Evolutionary conservation across 2,329 filamentous ascomycete genomes (phyloP).

Genomic region (Diplocarpon rosae): DNA sequence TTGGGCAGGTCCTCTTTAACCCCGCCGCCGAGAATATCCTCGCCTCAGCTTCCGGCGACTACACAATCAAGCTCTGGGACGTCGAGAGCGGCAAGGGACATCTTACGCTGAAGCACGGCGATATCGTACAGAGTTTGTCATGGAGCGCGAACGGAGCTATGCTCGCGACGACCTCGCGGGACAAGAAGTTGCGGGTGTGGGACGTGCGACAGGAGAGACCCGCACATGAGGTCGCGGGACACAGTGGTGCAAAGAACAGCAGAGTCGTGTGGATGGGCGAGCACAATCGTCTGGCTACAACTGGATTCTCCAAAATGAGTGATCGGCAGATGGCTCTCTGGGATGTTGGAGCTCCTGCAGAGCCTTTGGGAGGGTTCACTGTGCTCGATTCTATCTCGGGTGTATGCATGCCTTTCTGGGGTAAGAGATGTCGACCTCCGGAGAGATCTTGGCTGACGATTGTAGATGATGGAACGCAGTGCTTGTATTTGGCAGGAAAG

Average conservation of each 20-base stretch:
- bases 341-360: conserved; percentile 70
- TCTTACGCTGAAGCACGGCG: conserved; percentile 70
- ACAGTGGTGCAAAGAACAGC: conserved; percentile 94
- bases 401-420: conserved; percentile 99
- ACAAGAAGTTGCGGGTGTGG: conserved; percentile 98
- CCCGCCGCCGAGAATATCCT: conserved; percentile 91
- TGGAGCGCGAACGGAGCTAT: conserved; percentile 87
- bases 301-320: conserved; percentile 97
- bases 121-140: conserved; percentile 89
- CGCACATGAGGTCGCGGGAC: conserved; percentile 73
- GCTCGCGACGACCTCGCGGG: conserved; percentile 84
- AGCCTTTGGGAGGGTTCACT: conserved; percentile 83
- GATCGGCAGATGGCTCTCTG: conserved; percentile 92
- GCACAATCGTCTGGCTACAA: conserved; percentile 89
- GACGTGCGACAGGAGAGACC: conserved; percentile 89
- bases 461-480: conserved; percentile 78
- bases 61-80: conserved; percentile 94
- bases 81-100: conserved; percentile 65
- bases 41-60: conserved; percentile 89
- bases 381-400: conserved; percentile 92
- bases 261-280: conserved; percentile 95
- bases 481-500: conserved; percentile 92
- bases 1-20: conserved; percentile 97
- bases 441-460: conserved; percentile 18
- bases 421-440: conserved; percentile 30